Conservation (phyloP, 768 basidiomycete genomes). For the Tricholoma terreum region DNA sequence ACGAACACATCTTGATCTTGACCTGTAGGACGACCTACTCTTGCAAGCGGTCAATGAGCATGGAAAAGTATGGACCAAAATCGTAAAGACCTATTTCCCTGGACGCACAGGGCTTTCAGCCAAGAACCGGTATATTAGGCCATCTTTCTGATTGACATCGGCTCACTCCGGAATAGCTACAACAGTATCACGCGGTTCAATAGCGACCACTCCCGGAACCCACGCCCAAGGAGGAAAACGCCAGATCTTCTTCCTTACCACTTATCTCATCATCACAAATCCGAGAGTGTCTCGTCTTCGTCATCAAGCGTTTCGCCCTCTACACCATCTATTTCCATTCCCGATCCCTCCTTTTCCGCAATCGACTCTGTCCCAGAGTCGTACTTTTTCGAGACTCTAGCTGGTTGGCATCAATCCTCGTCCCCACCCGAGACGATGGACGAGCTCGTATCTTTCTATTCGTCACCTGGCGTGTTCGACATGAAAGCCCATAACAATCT, state of each 20-base stretch:
- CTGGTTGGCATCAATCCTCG: slow-evolving; percentile 20
- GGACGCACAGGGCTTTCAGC: slow-evolving; percentile 57
- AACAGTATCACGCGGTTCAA: slow-evolving; percentile 52
- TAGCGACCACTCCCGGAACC: slow-evolving; percentile 33
- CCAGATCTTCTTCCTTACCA: slow-evolving; percentile 30
- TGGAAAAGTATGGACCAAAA: slow-evolving; percentile 61
- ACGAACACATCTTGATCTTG: slow-evolving; percentile 6
- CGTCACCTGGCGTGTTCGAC: slow-evolving; percentile 14
- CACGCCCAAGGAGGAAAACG: slow-evolving; percentile 36
- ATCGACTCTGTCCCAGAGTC: slow-evolving; percentile 20
- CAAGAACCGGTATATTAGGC: slow-evolving; percentile 48
- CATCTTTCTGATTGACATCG: not conserved
- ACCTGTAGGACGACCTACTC: slow-evolving; percentile 47
- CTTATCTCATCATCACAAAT: slow-evolving; percentile 25
- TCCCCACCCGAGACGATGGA: slow-evolving; percentile 13
- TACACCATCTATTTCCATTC: slow-evolving; percentile 26
- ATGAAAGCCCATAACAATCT: slow-evolving; percentile 19
- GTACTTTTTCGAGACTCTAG: slow-evolving; percentile 21
- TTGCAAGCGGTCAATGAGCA: slow-evolving; percentile 52
- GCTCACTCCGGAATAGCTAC: slow-evolving; percentile 32
- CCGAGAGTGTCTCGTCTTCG: slow-evolving; percentile 38
- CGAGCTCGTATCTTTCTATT: slow-evolving; percentile 16
- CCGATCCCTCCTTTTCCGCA: slow-evolving; percentile 22
- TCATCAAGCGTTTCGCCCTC: slow-evolving; percentile 40
- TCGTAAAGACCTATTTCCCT: slow-evolving; percentile 59